A percentile compares a stretch with the other conserved stretches of the same genome.
phyloP scores from a whole-genome alignment of 2,329 filamentous ascomycete genomes.

The Talaromyces sp. region DNA sequence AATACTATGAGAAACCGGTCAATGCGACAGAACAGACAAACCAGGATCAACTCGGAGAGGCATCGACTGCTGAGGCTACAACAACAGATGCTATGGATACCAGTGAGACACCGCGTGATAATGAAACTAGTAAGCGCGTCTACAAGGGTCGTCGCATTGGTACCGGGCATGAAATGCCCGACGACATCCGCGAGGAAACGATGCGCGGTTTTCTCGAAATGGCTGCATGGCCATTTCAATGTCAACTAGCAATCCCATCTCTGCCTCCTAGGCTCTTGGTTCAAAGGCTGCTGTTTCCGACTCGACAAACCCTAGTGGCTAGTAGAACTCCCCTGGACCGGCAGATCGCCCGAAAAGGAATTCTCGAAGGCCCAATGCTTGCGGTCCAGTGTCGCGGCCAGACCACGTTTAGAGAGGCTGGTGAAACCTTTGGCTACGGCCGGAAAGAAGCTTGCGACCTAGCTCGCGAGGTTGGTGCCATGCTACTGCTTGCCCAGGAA shows the following conservation, averaged over 20 bases:
- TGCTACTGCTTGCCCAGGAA: slow-evolving; percentile 58
- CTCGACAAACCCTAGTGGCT: slow-evolving; percentile 53
- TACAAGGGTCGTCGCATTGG: slow-evolving; percentile 59
- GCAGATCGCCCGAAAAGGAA: slow-evolving; percentile 48
- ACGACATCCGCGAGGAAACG: slow-evolving; percentile 52
- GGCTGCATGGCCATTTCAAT: slow-evolving; percentile 54
- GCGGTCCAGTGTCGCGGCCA: slow-evolving; percentile 53
- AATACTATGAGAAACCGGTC: slow-evolving; percentile 45
- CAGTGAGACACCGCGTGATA: slow-evolving; percentile 2
- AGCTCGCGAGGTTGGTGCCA: slow-evolving; percentile 53
- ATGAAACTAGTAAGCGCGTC: slow-evolving; percentile 18
- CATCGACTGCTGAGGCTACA: neutral
- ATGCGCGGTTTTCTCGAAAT: slow-evolving; percentile 55
- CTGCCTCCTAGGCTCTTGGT: slow-evolving; percentile 46
- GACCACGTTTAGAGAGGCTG: slow-evolving; percentile 45
- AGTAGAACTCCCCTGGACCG: slow-evolving; percentile 52
- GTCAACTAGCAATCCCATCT: slow-evolving; percentile 47
- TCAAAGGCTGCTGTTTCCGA: slow-evolving; percentile 50
- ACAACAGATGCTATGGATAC: slow-evolving; percentile 2
- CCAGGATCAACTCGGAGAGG: neutral
- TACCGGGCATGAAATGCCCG: slow-evolving; percentile 56
- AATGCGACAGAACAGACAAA: slow-evolving; percentile 10
- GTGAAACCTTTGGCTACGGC: slow-evolving; percentile 25
- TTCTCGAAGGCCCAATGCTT: slow-evolving; percentile 56
- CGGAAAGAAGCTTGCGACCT: slow-evolving; percentile 47